These are phyloP conservation scores for Fusarium denticulatum DNA, from an alignment of 2,329 filamentous ascomycete genomes.

Conservation along the genomic window DNA sequence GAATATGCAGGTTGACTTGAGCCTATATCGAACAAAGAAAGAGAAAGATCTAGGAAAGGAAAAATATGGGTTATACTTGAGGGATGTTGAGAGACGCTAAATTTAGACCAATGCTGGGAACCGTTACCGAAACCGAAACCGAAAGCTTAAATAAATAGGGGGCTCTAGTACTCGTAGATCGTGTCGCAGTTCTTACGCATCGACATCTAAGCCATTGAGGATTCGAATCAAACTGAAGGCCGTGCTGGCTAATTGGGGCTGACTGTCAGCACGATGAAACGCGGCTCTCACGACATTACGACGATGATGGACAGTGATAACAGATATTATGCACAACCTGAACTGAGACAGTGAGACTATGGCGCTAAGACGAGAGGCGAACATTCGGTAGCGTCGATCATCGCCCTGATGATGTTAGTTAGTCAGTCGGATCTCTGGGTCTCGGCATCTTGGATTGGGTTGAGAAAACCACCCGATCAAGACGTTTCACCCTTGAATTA, in stretches of 20 bases:
- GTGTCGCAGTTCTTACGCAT: neutral
- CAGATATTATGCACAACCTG: neutral
- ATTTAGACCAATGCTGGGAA: rapidly evolving
- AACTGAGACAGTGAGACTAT: too few species aligned
- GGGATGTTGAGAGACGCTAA: neutral
- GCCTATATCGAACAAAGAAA: neutral
- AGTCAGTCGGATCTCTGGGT: neutral
- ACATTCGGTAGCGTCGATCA: neutral
- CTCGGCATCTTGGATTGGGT: rapidly evolving
- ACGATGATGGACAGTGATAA: neutral
- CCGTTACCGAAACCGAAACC: neutral
- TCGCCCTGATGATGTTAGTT: rapidly evolving
- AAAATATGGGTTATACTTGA: neutral
- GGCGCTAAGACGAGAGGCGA: neutral
- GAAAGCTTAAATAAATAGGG: neutral
- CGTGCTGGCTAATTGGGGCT: neutral
- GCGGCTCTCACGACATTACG: neutral
- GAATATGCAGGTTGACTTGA: neutral
- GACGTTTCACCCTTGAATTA: too few species aligned
- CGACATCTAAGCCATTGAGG: neutral
- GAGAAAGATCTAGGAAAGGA: neutral
- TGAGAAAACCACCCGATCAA: too few species aligned
- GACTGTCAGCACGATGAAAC: neutral
- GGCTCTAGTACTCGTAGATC: neutral
- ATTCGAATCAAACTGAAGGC: neutral